Conservation (phyloP, 2,329 filamentous ascomycete species). For the Diaporthe batatas region DNA sequence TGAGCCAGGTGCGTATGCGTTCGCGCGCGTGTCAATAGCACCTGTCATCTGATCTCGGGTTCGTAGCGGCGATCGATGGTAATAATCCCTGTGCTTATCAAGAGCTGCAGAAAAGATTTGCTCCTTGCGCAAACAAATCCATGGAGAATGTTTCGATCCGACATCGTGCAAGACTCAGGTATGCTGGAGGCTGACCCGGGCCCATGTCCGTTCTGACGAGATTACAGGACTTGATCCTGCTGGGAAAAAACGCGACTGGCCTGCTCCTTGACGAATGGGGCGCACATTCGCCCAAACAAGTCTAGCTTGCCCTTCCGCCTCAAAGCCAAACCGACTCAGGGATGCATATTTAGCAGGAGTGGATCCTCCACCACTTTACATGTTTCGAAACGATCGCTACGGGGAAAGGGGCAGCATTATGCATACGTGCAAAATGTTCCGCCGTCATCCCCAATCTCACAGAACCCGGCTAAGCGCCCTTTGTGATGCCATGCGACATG, state of each 20-base stretch:
- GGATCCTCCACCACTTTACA: slow-evolving; percentile 27
- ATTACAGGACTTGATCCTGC: slow-evolving; percentile 17
- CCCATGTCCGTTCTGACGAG: neutral
- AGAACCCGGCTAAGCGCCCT: slow-evolving; percentile 33
- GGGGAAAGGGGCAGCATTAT: slow-evolving; percentile 26
- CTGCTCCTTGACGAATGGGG: slow-evolving; percentile 14
- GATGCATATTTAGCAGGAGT: slow-evolving; percentile 2
- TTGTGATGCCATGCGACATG: slow-evolving; percentile 24
- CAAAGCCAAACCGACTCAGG: slow-evolving; percentile 20
- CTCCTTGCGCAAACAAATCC: neutral
- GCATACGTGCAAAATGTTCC: neutral
- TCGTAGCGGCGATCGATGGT: neutral
- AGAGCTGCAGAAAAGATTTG: neutral
- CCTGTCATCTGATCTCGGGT: neutral
- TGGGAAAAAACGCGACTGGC: slow-evolving; percentile 24
- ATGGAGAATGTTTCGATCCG: neutral
- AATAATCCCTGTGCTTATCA: neutral
- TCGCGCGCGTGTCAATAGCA: neutral
- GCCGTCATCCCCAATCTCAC: slow-evolving; percentile 19
- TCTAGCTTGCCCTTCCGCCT: slow-evolving; percentile 19
- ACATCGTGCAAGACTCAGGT: neutral
- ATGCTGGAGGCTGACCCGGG: neutral
- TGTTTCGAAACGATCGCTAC: slow-evolving; percentile 40
- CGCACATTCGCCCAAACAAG: slow-evolving; percentile 17
- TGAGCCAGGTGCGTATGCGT: neutral